phyloP scores from a whole-genome alignment of 164 flowering plant genomes.

The Stephania japonica region DNA sequence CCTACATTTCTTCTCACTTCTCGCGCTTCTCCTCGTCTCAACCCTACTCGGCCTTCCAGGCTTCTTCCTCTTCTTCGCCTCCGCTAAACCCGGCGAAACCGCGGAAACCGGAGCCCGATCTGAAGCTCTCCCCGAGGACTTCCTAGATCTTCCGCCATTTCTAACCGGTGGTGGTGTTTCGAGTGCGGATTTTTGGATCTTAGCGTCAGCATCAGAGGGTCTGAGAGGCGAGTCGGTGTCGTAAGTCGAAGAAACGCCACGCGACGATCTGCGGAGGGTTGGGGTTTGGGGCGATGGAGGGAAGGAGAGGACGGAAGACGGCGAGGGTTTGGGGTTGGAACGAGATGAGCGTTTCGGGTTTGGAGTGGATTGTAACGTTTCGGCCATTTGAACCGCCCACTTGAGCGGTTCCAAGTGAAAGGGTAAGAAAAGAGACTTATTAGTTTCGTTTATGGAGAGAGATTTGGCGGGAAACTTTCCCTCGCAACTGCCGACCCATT shows the following conservation, averaged over 20 bases:
- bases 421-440: background rate
- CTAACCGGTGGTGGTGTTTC: conserved; percentile 7
- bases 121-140: background rate
- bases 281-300: conserved; percentile 15
- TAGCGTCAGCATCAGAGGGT: background rate
- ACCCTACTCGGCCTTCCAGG: background rate
- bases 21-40: conserved; percentile 1
- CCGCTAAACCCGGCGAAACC: conserved; percentile 11
- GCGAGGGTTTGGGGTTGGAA: conserved; percentile 1
- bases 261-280: conserved; percentile 18
- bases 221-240: background rate
- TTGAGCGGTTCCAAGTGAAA: background rate
- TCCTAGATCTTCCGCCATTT: conserved; percentile 8
- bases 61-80: conserved; percentile 16
- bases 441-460: background rate
- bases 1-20: conserved; percentile 10
- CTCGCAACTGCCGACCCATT: conserved; percentile 4
- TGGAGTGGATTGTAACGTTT: conserved; percentile 10
- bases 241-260: background rate
- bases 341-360: background rate
- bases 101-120: conserved; percentile 8
- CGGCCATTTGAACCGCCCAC: conserved; percentile 10
- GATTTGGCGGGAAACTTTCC: conserved; percentile 23
- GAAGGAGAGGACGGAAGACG: conserved; percentile 9
- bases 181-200: background rate